These are phyloP conservation scores for Talaromyces piceae DNA, from an alignment of 2,329 filamentous ascomycete genomes.

Conservation along the genomic window DNA sequence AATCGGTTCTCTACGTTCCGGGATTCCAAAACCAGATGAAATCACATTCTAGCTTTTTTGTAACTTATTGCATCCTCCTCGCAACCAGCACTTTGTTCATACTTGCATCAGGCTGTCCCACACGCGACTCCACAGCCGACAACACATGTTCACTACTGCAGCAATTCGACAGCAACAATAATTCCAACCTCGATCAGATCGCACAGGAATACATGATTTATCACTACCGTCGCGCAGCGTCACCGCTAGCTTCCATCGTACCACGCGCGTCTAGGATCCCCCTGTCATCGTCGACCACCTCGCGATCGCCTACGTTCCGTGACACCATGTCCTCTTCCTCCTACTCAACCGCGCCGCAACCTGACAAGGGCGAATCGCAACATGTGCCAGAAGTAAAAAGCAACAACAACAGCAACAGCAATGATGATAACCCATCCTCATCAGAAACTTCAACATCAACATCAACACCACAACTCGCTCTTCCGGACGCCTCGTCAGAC, in stretches of 20 bases:
- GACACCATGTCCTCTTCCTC: conserved; percentile 2
- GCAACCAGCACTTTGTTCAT: neutral
- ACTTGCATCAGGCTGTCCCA: neutral
- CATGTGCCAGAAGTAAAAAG: too few species aligned
- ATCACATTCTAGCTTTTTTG: too few species aligned
- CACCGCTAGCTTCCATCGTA: neutral
- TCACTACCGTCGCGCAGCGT: neutral
- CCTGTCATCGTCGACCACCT: too few species aligned
- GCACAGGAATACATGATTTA: neutral
- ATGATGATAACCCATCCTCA: too few species aligned
- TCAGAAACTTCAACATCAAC: neutral
- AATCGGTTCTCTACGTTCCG: too few species aligned
- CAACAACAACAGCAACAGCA: neutral
- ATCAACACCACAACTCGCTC: conserved; percentile 2
- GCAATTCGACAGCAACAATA: neutral
- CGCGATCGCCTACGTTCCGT: neutral
- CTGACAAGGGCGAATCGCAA: neutral
- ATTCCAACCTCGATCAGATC: too few species aligned
- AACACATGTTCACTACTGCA: neutral
- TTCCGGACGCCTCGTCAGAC: conserved; percentile 2
- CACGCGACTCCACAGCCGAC: neutral
- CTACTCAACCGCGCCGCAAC: neutral
- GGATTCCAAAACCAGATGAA: too few species aligned
- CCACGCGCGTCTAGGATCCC: neutral
- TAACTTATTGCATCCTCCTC: neutral